Base-by-base conservation (phyloP, 2,329 filamentous ascomycete genomes). In the Cladophialophora bantiana region DNA sequence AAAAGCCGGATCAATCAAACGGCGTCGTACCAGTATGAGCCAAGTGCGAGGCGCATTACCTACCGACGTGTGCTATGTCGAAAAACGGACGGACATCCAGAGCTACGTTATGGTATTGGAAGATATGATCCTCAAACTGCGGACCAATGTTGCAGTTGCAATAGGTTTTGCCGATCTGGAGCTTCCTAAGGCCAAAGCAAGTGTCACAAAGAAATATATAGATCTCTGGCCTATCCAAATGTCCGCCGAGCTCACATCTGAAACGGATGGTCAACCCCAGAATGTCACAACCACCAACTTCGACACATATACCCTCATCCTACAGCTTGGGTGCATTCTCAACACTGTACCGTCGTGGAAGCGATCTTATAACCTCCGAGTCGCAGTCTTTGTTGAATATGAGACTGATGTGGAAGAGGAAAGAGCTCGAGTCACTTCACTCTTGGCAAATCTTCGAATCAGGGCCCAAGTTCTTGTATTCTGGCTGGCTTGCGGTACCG, bases 151-250 rank as follows among this genome's bases (percentile, higher is more conserved):
- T 32, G 93, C 92, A 1, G 85, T 96, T 45, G 93, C 90, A 0
- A 92, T 91, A 74, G 92, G 92, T 0, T 96, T 96, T 70, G 88
- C 92, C 60, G 80, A 86, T 1, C 81, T 96, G 1, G 90, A 95
- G 74, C 86, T 92, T 0, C 93, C 93, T 0, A 83, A 86, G 20
- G 77, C 83, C 0, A 82, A 87, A 45, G 84, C 83, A 3, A 74
- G 76, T 18, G 87, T 89, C 61, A 82, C 81, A 3, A 94, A 94
- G 75, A 91, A 88, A 73, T 94, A 90, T 74, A 92, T 96, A 68
- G 93, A 96, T 74, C 80, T 96, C 4, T 96, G 93, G 93, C 93
- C 93, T 0, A 95, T 96, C 61, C 93, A 96, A 71, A 96, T 96
- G 92, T 94, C 92, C 5, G 92, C 92, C 0, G 91, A 94, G 73